phyloP scores from a whole-genome alignment of 768 basidiomycete genomes.

The Chalciporus sphaerocephalus region DNA sequence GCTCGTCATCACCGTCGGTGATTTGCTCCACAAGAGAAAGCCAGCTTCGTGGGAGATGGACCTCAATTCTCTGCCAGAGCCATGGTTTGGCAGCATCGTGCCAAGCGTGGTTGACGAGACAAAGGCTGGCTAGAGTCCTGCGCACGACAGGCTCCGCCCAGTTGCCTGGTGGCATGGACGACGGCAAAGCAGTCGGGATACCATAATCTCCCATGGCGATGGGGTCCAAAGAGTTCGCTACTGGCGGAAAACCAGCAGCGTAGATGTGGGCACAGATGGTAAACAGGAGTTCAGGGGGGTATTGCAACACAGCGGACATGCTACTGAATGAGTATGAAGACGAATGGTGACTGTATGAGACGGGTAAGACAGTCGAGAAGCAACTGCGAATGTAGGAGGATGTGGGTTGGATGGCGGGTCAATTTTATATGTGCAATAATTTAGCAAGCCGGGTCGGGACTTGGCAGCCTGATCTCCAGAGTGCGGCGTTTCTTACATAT shows the following conservation, averaged over 20 bases:
- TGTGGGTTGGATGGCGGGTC: neutral
- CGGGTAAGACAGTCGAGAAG: neutral
- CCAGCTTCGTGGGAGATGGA: conserved; percentile 82
- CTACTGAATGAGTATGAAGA: conserved; percentile 1
- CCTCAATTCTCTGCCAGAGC: conserved; percentile 82
- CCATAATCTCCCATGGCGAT: conserved; percentile 43
- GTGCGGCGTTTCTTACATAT: neutral
- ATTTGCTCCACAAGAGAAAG: conserved; percentile 77
- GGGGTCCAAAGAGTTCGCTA: conserved; percentile 64
- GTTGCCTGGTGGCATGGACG: conserved; percentile 65
- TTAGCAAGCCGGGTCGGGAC: neutral
- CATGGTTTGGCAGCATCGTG: conserved; percentile 81
- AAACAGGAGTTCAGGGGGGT: conserved; percentile 69
- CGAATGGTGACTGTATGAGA: conserved; percentile 4
- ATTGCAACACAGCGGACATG: conserved; percentile 38
- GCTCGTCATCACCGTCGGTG: conserved; percentile 64
- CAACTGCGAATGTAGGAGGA: neutral
- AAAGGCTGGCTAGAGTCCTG: conserved; percentile 63
- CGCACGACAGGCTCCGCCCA: conserved; percentile 68
- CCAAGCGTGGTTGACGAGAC: conserved; percentile 75
- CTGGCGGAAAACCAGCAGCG: conserved; percentile 53
- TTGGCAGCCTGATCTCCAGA: neutral
- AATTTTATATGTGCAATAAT: neutral
- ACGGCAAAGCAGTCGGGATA: conserved; percentile 60
- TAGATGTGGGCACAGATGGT: conserved; percentile 72